Evolutionary conservation across 129 eudicot species (phyloP).

Genomic region (Oenanthe sinensis): DNA sequence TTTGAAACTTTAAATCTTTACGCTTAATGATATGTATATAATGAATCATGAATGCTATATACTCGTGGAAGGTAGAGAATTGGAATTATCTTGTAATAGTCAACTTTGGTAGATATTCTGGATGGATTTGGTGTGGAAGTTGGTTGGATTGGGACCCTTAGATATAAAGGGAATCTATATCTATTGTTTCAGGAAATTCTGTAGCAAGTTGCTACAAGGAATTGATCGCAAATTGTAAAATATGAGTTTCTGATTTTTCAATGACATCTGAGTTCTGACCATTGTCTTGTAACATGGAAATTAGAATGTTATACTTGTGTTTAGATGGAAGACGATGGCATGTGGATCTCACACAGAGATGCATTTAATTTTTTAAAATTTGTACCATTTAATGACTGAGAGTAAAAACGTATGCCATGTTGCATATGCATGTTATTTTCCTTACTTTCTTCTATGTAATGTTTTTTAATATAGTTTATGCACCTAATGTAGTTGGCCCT

Average conservation of each 20-base stretch:
- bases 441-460: background rate
- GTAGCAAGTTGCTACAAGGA: background rate
- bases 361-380: background rate
- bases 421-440: background rate
- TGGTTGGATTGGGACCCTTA: conserved; percentile 3
- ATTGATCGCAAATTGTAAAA: background rate
- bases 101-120: background rate
- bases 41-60: background rate
- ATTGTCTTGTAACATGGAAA: background rate
- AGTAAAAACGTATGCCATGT: background rate
- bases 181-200: background rate
- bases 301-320: background rate
- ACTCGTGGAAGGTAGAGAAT: background rate
- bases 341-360: conserved; percentile 8
- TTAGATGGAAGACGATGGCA: conserved; percentile 8
- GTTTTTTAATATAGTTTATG: background rate
- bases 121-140: background rate
- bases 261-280: background rate
- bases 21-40: background rate
- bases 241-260: background rate
- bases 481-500: background rate
- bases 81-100: background rate
- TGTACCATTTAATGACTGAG: background rate
- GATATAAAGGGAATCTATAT: background rate
- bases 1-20: background rate